phyloP scores from a whole-genome alignment of 345 rosid species.

The Euphorbia pulcherrima region DNA sequence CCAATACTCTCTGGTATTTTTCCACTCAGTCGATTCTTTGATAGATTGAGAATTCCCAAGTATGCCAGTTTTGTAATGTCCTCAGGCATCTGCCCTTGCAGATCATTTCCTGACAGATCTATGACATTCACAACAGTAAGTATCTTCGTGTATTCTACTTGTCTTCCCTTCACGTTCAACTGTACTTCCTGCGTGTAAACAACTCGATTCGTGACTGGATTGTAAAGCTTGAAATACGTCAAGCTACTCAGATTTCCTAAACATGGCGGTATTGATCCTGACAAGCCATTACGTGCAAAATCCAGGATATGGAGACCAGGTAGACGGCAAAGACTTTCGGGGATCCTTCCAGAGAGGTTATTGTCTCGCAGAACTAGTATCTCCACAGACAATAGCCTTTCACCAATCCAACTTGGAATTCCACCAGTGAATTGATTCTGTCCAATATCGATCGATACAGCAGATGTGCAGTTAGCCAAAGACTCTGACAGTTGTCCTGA shows the following conservation, averaged over 20 bases:
- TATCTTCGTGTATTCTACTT: neutral
- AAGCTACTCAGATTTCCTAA: slow-evolving; percentile 13
- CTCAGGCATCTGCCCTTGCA: slow-evolving; percentile 14
- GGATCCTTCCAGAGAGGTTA: slow-evolving; percentile 13
- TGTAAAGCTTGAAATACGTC: slow-evolving; percentile 4
- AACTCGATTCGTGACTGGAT: neutral
- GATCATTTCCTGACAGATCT: slow-evolving; percentile 13
- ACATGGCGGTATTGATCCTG: slow-evolving; percentile 20
- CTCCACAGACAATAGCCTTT: neutral
- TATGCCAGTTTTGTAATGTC: slow-evolving; percentile 2
- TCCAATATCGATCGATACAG: slow-evolving; percentile 8
- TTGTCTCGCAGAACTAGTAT: slow-evolving; percentile 15
- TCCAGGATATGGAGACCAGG: slow-evolving; percentile 17
- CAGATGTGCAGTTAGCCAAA: slow-evolving; percentile 6
- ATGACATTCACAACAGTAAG: slow-evolving; percentile 12
- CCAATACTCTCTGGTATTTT: slow-evolving; percentile 10
- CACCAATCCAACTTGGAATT: slow-evolving; percentile 13
- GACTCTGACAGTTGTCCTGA: slow-evolving; percentile 16
- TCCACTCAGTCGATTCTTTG: slow-evolving; percentile 16
- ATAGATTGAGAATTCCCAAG: slow-evolving; percentile 10
- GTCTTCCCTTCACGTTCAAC: slow-evolving; percentile 19
- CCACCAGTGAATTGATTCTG: neutral
- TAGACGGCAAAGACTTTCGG: slow-evolving; percentile 13
- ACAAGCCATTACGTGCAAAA: slow-evolving; percentile 13
- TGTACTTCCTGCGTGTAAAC: slow-evolving; percentile 5